These are phyloP conservation scores for Diaporthe sp. DNA, from an alignment of 2,329 filamentous ascomycete species.

Conservation along the genomic window DNA sequence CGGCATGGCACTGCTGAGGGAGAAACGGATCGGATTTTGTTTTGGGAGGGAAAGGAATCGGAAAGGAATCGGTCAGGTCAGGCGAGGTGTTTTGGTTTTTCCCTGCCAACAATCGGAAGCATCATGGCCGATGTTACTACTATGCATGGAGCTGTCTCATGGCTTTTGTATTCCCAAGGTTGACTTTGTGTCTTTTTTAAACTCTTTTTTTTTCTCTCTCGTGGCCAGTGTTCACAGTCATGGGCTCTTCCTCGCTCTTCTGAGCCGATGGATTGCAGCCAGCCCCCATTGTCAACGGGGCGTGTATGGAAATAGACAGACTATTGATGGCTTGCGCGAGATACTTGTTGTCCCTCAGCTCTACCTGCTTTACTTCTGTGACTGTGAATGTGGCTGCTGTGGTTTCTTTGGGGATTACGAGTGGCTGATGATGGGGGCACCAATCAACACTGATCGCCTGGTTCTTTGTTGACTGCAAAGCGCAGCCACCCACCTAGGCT, in stretches of 20 bases:
- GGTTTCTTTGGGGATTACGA: too few relatives aligned
- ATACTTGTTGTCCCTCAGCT: background rate
- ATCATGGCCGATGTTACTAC: conserved; percentile 29
- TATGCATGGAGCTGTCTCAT: conserved; percentile 32
- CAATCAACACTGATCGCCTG: background rate
- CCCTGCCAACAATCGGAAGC: conserved; percentile 32
- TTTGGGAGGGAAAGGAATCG: conserved; percentile 10
- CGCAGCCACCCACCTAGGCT: too few relatives aligned
- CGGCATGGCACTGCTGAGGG: background rate
- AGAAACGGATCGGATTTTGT: conserved; percentile 17
- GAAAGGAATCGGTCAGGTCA: conserved; percentile 21
- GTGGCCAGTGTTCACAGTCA: conserved; percentile 32
- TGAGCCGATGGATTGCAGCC: conserved; percentile 23
- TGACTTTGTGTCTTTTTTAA: conserved; percentile 11
- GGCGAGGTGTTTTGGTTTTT: conserved; percentile 31
- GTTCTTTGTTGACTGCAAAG: background rate
- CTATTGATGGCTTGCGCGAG: conserved; percentile 30
- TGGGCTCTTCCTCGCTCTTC: background rate
- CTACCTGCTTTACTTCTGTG: background rate
- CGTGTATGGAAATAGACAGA: conserved; percentile 17
- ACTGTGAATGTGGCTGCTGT: background rate
- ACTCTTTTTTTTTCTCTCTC: background rate
- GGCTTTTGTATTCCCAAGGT: conserved; percentile 34
- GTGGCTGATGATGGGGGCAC: background rate
- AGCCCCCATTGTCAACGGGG: background rate